Evolutionary conservation across 768 basidiomycete genomes (phyloP), one percentile per base, ranked within the genome.

Genomic region (Phlebiopsis gigantea): DNA sequence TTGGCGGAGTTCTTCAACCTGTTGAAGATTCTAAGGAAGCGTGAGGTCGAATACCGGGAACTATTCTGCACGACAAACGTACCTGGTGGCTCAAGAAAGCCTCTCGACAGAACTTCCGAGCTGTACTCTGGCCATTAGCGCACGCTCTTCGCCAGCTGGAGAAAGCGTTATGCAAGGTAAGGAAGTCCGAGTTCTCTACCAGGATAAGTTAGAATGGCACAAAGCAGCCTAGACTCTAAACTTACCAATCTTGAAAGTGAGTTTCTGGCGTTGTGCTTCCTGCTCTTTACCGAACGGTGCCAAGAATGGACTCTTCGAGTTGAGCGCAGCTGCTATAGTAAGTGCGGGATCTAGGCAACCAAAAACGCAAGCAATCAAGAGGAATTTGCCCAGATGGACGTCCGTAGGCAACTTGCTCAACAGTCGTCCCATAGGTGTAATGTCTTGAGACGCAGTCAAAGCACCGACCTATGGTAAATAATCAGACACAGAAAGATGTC

Each of bases 311-410:
- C 90, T 92, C 69, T 98, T 98, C 0, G 91, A 87, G 66, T 90
- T 95, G 42, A 98, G 74, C 1, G 90, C 83, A 5, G 96, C 96
- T 15, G 93, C 93, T 57, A 99, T 94, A 5, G 96, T 97, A 48
- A 99, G 77, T n/a, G 93, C 96, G 1, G 95, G 92, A 71, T 98
- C 96, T 59, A 98, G 73, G 68, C 96, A 98, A 45, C 84, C 82
- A 69, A 98, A 90, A 39, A 93, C 68, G 1, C 87, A 85, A 5
- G 94, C 88, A 24, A 85, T 82, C 42, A 98, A 76, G 15, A 98
- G 76, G 67, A 98, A 90, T 74, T 98, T 97, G 39, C 94, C 95
- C 3, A 97, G 81, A 68, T 98, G 93, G 15, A 98, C 95, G 66
- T 99, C 96, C 46, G 93, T 91, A 0, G 96, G 96, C 39, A 99